Evolutionary conservation across 345 rosid genomes (phyloP), one percentile per base, ranked within the genome.

Genomic region (Syzygium aqueum): DNA sequence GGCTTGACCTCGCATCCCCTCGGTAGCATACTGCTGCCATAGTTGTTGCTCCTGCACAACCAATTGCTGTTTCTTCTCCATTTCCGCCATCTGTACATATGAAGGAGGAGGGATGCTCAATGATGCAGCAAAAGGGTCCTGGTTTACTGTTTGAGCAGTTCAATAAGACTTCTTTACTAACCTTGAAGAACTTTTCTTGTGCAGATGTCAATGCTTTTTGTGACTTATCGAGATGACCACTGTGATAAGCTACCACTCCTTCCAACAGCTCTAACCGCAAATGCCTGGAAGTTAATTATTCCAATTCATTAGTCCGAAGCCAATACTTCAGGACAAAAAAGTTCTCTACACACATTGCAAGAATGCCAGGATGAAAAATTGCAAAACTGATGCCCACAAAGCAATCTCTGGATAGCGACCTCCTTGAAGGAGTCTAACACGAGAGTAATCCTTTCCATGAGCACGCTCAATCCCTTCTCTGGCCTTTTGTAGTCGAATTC

Each of bases 211-310:
- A 90, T 61, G 93, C 89, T 86, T 88, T 93, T 89, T 90, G 89
- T 85, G 95, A 93, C 89, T 93, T 91, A 84, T 93, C 97, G 80
- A 92, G 28, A 89, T 94, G 96, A 86, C 97, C 97, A 87, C 88
- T 94, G 90, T 97, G 98, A 93, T 94, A 97, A 86, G 99, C 98
- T 86, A 96, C 97, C 57, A 97, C 97, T 78, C 96, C 99, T 93
- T 97, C 99, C 90, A 97, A 91, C 90, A 97, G 92, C 93, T 97
- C 99, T 87, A 97, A 89, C 88, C 98, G 93, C 92, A 96, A 87
- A 91, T 95, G 94, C 88, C 99, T 97, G 89, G 89, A 80, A 43
- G 67, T 40, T 84, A 25, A 85, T 37, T 27, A 52, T 27, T 73
- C 43, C 77, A 61, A 84, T 50, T 84, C 49, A 89, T 82, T 88